phyloP scores from a whole-genome alignment of 345 rosid genomes.

The Eucalyptus cladocalyx region DNA sequence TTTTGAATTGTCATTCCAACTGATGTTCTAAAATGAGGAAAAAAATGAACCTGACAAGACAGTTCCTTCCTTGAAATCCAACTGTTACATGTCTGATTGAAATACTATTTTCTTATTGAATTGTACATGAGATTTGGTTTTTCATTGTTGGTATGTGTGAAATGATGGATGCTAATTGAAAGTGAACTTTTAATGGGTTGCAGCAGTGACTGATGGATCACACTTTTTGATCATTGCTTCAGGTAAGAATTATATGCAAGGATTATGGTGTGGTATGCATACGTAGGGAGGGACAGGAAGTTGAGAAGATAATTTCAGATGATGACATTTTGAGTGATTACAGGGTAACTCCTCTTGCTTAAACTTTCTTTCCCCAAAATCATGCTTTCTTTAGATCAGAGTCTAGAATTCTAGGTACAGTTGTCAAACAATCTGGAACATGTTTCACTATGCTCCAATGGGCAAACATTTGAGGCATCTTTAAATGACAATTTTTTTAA shows the following conservation, averaged over 20 bases:
- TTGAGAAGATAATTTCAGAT: constrained; percentile 37
- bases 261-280: constrained; percentile 86
- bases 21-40: neutral
- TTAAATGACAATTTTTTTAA: neutral
- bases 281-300: constrained; percentile 69
- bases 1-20: neutral
- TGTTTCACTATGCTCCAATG: neutral
- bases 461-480: neutral
- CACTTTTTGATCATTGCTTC: neutral
- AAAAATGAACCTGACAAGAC: neutral
- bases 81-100: neutral
- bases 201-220: neutral
- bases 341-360: constrained; percentile 15
- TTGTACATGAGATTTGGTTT: neutral
- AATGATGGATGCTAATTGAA: neutral
- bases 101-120: neutral
- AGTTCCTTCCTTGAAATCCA: neutral
- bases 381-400: neutral
- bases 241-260: constrained; percentile 56
- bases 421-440: neutral
- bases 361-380: neutral
- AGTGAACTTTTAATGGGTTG: neutral
- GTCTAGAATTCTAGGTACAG: neutral
- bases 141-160: neutral
- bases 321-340: constrained; percentile 39